These are phyloP conservation scores for Geosmithia morbida DNA, from an alignment of 2,329 filamentous ascomycete species.

Conservation along the genomic window DNA sequence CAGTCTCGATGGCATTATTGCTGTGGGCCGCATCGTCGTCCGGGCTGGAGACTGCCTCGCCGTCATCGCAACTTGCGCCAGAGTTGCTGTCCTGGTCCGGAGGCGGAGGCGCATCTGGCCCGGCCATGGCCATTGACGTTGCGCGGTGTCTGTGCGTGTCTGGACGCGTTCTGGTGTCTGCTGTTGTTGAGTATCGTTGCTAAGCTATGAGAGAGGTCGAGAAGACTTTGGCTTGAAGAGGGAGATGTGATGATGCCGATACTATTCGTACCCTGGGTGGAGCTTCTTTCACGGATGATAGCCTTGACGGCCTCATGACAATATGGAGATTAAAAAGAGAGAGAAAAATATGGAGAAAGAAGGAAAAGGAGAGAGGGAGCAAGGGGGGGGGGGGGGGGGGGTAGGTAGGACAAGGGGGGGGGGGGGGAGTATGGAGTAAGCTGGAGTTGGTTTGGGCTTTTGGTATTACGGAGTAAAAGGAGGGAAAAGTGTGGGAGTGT, in stretches of 20 bases:
- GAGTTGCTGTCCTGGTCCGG: constrained; percentile 19
- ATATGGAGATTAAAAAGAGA: neutral
- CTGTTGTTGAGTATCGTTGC: too few species aligned
- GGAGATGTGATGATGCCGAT: neutral
- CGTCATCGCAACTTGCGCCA: constrained; percentile 17
- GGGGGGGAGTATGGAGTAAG: too few species aligned
- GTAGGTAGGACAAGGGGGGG: too few species aligned
- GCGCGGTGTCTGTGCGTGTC: too few species aligned
- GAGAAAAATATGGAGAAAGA: neutral
- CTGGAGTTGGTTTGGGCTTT: too few species aligned
- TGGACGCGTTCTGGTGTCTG: too few species aligned
- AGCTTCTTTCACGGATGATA: neutral
- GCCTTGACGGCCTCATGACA: neutral
- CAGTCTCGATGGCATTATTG: constrained; percentile 11
- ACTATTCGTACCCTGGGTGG: neutral
- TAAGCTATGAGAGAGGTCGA: neutral
- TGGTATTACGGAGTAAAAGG: too few species aligned
- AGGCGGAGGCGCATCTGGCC: constrained; percentile 8
- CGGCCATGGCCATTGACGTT: neutral
- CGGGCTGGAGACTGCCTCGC: constrained; percentile 7
- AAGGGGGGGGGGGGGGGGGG: neutral
- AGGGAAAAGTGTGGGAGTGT: too few species aligned
- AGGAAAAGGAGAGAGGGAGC: neutral
- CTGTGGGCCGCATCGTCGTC: constrained; percentile 18
- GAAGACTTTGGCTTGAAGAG: neutral